These are phyloP conservation scores for Tulasnella sp. DNA, from an alignment of 768 basidiomycete species.

Conservation along the genomic window DNA sequence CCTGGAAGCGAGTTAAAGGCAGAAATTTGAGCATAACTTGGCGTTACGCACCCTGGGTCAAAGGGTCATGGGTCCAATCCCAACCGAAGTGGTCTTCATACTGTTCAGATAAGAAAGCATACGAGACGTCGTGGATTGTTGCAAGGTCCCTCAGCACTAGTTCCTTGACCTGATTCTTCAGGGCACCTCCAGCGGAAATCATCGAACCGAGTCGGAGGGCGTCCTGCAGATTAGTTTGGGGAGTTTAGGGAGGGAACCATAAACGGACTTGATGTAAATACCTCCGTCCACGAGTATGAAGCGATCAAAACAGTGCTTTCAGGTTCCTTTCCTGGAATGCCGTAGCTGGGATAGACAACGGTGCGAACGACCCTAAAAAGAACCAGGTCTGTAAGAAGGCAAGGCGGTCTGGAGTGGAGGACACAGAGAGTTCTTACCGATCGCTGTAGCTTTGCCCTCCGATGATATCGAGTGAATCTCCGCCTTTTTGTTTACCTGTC, in stretches of 20 bases:
- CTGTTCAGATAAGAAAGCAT: slow-evolving; percentile 28
- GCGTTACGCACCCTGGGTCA: slow-evolving; percentile 40
- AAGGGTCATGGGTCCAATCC: slow-evolving; percentile 41
- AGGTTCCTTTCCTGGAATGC: slow-evolving; percentile 31
- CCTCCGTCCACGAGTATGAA: slow-evolving; percentile 43
- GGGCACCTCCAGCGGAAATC: slow-evolving; percentile 29
- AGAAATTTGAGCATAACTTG: too few species aligned
- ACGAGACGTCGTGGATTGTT: slow-evolving; percentile 35
- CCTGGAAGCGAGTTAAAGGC: slow-evolving; percentile 35
- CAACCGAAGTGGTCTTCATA: slow-evolving; percentile 35
- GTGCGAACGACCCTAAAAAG: slow-evolving; percentile 34
- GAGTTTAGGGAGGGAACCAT: too few species aligned
- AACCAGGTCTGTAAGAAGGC: slow-evolving; percentile 28
- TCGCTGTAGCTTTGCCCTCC: slow-evolving; percentile 48
- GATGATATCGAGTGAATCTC: slow-evolving; percentile 37
- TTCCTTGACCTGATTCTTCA: slow-evolving; percentile 34
- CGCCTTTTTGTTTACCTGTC: slow-evolving; percentile 29
- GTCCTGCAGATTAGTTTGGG: slow-evolving; percentile 34
- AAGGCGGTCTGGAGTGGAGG: too few species aligned
- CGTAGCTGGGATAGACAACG: slow-evolving; percentile 48
- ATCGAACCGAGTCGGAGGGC: slow-evolving; percentile 43
- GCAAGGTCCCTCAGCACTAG: slow-evolving; percentile 38
- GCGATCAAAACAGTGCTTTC: slow-evolving; percentile 39
- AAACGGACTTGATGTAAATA: background rate
- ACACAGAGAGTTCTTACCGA: slow-evolving; percentile 19